These are phyloP conservation scores for Endocalyx cinctus DNA, from an alignment of 2,329 filamentous ascomycete genomes.

Conservation along the genomic window DNA sequence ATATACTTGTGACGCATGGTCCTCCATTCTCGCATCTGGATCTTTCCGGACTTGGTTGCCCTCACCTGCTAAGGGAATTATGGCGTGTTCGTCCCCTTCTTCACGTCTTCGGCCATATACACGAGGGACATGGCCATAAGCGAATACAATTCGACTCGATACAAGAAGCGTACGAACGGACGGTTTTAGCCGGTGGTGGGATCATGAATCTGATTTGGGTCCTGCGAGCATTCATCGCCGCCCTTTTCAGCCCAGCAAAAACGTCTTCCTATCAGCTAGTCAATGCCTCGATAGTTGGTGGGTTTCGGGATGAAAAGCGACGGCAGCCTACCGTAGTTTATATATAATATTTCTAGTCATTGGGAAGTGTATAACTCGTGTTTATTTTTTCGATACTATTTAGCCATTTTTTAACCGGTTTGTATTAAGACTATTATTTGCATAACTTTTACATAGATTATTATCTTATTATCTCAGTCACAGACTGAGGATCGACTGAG, in stretches of 20 bases:
- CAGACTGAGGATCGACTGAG: too few species aligned
- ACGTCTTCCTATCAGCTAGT: not conserved
- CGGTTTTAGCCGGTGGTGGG: not conserved
- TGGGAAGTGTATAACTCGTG: too few species aligned
- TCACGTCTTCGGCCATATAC: not conserved
- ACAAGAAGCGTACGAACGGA: not conserved
- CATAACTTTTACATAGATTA: too few species aligned
- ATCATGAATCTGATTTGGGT: not conserved
- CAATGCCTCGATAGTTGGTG: not conserved
- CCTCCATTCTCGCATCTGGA: not conserved
- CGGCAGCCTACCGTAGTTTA: not conserved
- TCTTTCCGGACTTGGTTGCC: not conserved
- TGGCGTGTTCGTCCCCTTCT: not conserved
- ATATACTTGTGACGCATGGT: not conserved
- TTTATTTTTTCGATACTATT: too few species aligned
- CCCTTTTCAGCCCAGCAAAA: not conserved
- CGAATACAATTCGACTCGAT: not conserved
- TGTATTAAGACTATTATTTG: too few species aligned
- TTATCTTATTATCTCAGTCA: too few species aligned
- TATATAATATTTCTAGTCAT: not conserved
- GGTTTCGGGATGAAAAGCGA: not conserved
- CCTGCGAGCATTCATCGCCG: not conserved
- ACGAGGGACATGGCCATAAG: not conserved
- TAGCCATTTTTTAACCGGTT: too few species aligned
- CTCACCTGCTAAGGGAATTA: not conserved